Base-by-base conservation (phyloP, 2,329 filamentous ascomycete genomes). In the Fusarium sacchari region DNA sequence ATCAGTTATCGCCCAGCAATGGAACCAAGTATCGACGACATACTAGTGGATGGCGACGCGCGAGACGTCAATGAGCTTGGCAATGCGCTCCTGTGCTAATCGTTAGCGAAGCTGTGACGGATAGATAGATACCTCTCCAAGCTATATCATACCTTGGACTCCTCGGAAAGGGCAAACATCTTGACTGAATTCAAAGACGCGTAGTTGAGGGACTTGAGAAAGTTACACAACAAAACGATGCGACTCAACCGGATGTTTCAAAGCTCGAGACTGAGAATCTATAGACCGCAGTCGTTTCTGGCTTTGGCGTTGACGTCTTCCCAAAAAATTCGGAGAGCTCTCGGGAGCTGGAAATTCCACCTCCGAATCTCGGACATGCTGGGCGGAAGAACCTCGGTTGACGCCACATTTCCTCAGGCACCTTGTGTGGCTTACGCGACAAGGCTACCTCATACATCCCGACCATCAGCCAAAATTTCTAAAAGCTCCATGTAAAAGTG, bases 1-100 rank as follows among this genome's bases (percentile, higher is more conserved):
- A 80, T 88, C 75, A 88, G 83, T 73, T 69, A 57, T 14, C n/a
- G 32, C 26, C 57, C 24, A n/a, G 18, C 7, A 28, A 26, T 4
- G 17, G 22, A 18, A 43, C 15, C 6, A 3, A 46, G 43, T 24
- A 14, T 22, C 58, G 34, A 82, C 59, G 34, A 81, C 93, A 76
- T 90, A 97, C 94, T 98, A 99, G 87, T 99, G 96, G 81, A 99
- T 93, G 68, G 94, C 95, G 79, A 98, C 92, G 80, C 95, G 91
- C 72, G 95, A 96, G 83, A 98, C 87, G 84, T 98, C 96, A 83
- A 99, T 96, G 86, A 98, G 89, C 88, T 95, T 96, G 81, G 94
- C 92, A 85, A 99, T 97, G 88, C 96, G 95, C 92, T 99, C 96
- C 96, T 98, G 79, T 76, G 57, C 42, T 42, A 37, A 46, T 30